These are phyloP conservation scores for Trichoderma sp. DNA, from an alignment of 2,329 filamentous ascomycete species.

Conservation along the genomic window DNA sequence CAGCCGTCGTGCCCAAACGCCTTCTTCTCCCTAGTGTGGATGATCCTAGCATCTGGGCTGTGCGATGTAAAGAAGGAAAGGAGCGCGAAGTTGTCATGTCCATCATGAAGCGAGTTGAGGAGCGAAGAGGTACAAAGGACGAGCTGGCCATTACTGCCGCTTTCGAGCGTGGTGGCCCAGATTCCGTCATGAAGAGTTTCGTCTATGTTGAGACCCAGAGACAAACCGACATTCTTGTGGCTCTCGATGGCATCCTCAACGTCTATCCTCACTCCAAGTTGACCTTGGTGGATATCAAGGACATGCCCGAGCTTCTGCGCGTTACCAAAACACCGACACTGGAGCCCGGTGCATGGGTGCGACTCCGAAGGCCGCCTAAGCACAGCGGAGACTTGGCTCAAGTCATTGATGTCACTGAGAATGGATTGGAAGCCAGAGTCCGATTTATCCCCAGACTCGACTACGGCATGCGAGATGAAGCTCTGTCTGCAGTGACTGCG, in stretches of 20 bases:
- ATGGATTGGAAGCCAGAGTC: slow-evolving; percentile 84
- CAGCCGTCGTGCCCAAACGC: slow-evolving; percentile 78
- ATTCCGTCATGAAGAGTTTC: slow-evolving; percentile 85
- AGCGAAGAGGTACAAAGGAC: slow-evolving; percentile 74
- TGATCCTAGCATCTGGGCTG: slow-evolving; percentile 93
- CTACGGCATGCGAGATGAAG: slow-evolving; percentile 84
- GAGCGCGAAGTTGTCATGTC: slow-evolving; percentile 87
- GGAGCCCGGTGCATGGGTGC: slow-evolving; percentile 88
- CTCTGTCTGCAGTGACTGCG: slow-evolving; percentile 44
- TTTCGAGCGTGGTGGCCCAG: slow-evolving; percentile 81
- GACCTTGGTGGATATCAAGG: slow-evolving; percentile 88
- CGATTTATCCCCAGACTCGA: slow-evolving; percentile 88
- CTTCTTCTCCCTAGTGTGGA: slow-evolving; percentile 89
- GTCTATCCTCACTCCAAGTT: slow-evolving; percentile 88
- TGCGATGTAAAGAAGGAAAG: slow-evolving; percentile 92
- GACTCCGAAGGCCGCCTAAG: slow-evolving; percentile 75
- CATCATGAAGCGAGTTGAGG: slow-evolving; percentile 86
- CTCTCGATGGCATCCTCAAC: slow-evolving; percentile 81
- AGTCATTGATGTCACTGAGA: slow-evolving; percentile 88
- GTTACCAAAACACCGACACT: slow-evolving; percentile 84
- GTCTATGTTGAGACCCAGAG: slow-evolving; percentile 92
- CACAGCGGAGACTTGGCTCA: slow-evolving; percentile 90
- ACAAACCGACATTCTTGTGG: slow-evolving; percentile 80
- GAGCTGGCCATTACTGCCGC: slow-evolving; percentile 83
- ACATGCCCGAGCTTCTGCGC: slow-evolving; percentile 94